Evolutionary conservation across 1,284 basidiomycete genomes (phyloP).

Genomic region (Malassezia japonica): DNA sequence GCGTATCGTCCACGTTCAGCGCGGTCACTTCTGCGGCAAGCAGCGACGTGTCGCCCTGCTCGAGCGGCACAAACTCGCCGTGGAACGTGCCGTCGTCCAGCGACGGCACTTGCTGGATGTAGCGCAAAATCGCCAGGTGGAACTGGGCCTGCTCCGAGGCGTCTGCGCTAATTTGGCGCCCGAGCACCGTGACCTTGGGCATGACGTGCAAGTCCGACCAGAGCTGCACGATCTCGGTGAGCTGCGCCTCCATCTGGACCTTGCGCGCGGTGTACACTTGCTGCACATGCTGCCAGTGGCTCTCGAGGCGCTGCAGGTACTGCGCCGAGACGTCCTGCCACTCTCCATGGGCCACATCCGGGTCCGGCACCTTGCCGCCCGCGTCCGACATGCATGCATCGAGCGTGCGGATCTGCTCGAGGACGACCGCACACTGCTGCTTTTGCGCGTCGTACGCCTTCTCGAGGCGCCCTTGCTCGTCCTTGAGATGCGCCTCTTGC

Average conservation of each 20-base stretch:
- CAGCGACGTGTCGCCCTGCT: not conserved
- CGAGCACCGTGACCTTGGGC: slow-evolving; percentile 21
- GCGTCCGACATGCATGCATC: slow-evolving; percentile 14
- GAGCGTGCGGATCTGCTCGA: slow-evolving; percentile 6
- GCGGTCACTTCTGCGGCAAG: not conserved
- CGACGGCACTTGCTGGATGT: slow-evolving; percentile 30
- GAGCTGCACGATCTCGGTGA: slow-evolving; percentile 35
- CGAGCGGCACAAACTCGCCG: slow-evolving; percentile 24
- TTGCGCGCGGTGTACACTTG: slow-evolving; percentile 27
- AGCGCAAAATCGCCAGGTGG: slow-evolving; percentile 28
- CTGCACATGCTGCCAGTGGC: slow-evolving; percentile 29
- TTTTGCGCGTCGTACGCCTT: slow-evolving; percentile 10
- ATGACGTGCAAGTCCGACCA: slow-evolving; percentile 39
- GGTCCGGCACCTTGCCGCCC: not conserved
- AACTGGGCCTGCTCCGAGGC: slow-evolving; percentile 15
- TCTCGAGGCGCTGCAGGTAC: slow-evolving; percentile 22
- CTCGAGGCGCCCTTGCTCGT: slow-evolving; percentile 13
- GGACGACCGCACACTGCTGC: slow-evolving; percentile 2
- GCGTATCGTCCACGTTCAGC: slow-evolving; percentile 11
- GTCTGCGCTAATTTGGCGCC: slow-evolving; percentile 19
- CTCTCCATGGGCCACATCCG: not conserved
- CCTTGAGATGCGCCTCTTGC: slow-evolving; percentile 5
- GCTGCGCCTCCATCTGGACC: slow-evolving; percentile 24
- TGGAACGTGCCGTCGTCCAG: slow-evolving; percentile 21
- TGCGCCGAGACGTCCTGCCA: slow-evolving; percentile 25